phyloP scores from a whole-genome alignment of 2,329 filamentous ascomycete species.

The Ceratocystis eucalypticola region DNA sequence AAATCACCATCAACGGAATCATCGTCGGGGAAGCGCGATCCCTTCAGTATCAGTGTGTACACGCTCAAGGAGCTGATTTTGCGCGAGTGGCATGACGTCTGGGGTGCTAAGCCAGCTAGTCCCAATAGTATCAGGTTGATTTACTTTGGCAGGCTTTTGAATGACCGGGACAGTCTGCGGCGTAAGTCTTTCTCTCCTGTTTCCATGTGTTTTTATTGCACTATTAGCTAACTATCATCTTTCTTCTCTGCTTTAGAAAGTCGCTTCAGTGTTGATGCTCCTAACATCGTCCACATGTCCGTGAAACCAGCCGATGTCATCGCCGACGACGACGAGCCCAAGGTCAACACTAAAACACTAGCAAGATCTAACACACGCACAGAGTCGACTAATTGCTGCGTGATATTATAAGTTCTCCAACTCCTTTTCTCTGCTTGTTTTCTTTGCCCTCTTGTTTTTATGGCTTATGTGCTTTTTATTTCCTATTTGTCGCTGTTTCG shows the following conservation, averaged over 20 bases:
- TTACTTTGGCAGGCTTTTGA: constrained; percentile 77
- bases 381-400: constrained; percentile 35
- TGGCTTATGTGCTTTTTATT: background rate
- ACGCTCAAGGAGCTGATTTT: constrained; percentile 88
- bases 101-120: constrained; percentile 74
- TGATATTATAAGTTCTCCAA: constrained; percentile 33
- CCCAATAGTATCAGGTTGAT: constrained; percentile 85
- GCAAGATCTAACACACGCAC: constrained; percentile 31
- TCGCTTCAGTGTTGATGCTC: constrained; percentile 56
- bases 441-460: background rate
- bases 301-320: constrained; percentile 77
- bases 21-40: constrained; percentile 47
- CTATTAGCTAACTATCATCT: background rate
- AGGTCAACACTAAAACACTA: constrained; percentile 43
- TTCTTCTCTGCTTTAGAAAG: constrained; percentile 44
- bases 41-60: constrained; percentile 83
- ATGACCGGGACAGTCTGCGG: constrained; percentile 73
- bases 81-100: constrained; percentile 83
- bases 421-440: background rate
- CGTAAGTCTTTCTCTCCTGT: constrained; percentile 41
- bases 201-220: background rate
- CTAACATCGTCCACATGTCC: constrained; percentile 91
- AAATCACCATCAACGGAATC: constrained; percentile 38
- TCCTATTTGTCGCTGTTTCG: background rate
- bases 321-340: constrained; percentile 63